These are phyloP conservation scores for Arachis stenosperma DNA, from an alignment of 306 rosid genomes.

Conservation along the genomic window DNA sequence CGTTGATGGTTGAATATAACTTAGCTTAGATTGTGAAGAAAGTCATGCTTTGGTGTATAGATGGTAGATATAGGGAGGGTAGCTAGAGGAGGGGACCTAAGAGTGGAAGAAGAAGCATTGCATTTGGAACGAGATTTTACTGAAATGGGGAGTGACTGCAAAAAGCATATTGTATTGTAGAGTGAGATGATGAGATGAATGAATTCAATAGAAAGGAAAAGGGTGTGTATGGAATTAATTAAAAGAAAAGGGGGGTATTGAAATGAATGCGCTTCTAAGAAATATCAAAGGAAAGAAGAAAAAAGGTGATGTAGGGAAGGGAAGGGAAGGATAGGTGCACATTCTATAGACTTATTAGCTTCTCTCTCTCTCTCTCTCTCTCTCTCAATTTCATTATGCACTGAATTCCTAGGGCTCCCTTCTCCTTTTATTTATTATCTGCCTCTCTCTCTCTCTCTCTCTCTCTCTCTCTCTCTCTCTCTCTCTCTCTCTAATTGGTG, in stretches of 20 bases:
- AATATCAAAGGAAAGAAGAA: constrained; percentile 30
- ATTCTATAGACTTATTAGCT: constrained; percentile 16
- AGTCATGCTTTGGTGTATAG: no score
- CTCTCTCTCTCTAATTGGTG: no score
- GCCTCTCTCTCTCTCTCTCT: no score
- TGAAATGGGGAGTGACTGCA: constrained; percentile 45
- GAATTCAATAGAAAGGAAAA: constrained; percentile 28
- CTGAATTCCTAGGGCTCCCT: no score
- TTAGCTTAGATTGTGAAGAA: no score
- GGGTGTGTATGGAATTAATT: constrained; percentile 16
- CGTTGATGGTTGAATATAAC: no score
- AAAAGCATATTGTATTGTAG: constrained; percentile 30
- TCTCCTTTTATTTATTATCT: no score
- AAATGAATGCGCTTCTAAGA: constrained; percentile 41
- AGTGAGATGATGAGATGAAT: constrained; percentile 7
- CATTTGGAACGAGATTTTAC: constrained; percentile 40
- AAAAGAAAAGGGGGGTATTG: background rate
- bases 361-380: constrained; percentile 27
- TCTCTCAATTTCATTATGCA: background rate
- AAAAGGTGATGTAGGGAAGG: constrained; percentile 7
- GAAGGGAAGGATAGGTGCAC: background rate
- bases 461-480: no score
- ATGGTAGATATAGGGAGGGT: constrained; percentile 13
- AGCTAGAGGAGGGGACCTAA: constrained; percentile 19
- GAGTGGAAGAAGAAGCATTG: constrained; percentile 13